phyloP scores from a whole-genome alignment of 2,329 filamentous ascomycete genomes.

The Pezicula carpinea region DNA sequence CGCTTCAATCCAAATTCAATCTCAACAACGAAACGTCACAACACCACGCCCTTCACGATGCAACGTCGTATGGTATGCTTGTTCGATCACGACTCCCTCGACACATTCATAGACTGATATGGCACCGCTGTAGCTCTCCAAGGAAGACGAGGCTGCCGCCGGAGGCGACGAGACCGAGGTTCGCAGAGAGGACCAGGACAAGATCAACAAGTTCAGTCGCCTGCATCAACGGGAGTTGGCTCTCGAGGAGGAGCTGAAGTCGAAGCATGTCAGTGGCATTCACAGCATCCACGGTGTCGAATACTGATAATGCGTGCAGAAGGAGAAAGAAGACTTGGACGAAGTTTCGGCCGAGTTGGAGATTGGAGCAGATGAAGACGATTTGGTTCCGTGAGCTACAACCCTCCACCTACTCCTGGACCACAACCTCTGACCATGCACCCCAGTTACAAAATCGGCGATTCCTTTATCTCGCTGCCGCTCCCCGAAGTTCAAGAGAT shows the following conservation, averaged over 20 bases:
- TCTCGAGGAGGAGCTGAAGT: conserved; percentile 74
- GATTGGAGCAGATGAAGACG: conserved; percentile 91
- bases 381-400: conserved; percentile 71
- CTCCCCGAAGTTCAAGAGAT: conserved; percentile 83
- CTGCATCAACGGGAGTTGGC: conserved; percentile 80
- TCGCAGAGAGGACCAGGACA: conserved; percentile 94
- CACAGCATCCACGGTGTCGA: neutral
- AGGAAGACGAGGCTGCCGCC: conserved; percentile 78
- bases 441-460: conserved; percentile 93
- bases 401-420: neutral
- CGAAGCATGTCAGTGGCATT: conserved; percentile 63
- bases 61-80: conserved; percentile 21
- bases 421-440: neutral
- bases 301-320: conserved; percentile 51
- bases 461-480: conserved; percentile 86
- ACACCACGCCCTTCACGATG: conserved; percentile 12
- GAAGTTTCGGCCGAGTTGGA: conserved; percentile 89
- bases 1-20: neutral
- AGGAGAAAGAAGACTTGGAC: conserved; percentile 97
- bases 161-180: conserved; percentile 84
- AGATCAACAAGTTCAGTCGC: conserved; percentile 96
- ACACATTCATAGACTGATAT: neutral
- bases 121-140: conserved; percentile 61
- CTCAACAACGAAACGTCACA: neutral
- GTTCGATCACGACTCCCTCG: neutral